These are phyloP conservation scores for Odontarrhena argentea DNA, from an alignment of 345 rosid genomes.

Conservation along the genomic window DNA sequence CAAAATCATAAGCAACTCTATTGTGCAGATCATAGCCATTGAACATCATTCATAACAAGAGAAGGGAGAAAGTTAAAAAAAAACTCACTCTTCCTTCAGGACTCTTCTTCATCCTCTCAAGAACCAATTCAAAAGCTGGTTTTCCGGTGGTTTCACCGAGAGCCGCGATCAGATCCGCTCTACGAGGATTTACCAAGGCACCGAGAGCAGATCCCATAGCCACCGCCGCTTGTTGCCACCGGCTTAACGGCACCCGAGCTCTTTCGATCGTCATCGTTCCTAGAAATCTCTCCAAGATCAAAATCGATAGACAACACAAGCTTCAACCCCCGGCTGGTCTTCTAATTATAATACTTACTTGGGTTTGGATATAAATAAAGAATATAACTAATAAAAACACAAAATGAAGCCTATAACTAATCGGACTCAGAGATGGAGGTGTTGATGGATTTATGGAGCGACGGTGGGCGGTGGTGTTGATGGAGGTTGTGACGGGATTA, in stretches of 20 bases:
- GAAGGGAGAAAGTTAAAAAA: not conserved
- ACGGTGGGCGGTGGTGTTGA: no score
- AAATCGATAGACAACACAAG: no score
- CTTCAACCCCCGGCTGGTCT: no score
- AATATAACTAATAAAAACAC: no score
- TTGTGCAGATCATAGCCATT: not conserved
- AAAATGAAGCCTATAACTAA: no score
- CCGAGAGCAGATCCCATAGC: slow-evolving; percentile 71
- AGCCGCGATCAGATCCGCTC: slow-evolving; percentile 77
- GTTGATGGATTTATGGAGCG: no score
- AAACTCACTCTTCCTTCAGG: slow-evolving; percentile 67
- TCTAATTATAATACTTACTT: no score
- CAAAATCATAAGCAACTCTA: not conserved
- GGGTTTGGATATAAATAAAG: no score
- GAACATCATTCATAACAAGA: not conserved
- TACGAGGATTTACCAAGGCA: slow-evolving; percentile 67
- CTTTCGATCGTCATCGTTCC: slow-evolving; percentile 42
- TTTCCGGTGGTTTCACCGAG: slow-evolving; percentile 77
- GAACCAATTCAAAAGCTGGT: slow-evolving; percentile 71
- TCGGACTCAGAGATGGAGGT: no score
- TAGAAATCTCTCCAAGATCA: not conserved
- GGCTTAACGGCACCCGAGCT: slow-evolving; percentile 49
- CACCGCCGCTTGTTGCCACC: slow-evolving; percentile 78
- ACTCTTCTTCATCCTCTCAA: slow-evolving; percentile 61
- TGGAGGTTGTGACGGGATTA: no score